These are phyloP conservation scores for Suaeda aralocaspica DNA, from an alignment of 148 eudicot species.

Conservation along the genomic window DNA sequence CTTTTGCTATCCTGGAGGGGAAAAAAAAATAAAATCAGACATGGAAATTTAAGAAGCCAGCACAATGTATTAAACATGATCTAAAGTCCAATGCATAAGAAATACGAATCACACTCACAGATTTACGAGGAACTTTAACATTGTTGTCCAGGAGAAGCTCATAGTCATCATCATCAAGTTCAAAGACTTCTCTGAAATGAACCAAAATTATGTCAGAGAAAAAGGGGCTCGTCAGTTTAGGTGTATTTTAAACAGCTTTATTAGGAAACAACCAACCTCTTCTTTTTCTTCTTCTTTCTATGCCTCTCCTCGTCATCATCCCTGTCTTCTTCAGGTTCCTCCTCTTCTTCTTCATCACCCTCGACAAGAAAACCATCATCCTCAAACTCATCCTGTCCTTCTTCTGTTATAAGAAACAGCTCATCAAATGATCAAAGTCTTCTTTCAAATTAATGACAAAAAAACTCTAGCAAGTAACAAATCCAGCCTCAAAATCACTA, in stretches of 20 bases:
- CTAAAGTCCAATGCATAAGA: not conserved
- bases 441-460: not conserved
- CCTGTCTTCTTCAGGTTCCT: constrained; percentile 59
- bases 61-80: not conserved
- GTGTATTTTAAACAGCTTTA: not conserved
- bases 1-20: constrained; percentile 59
- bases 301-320: constrained; percentile 68
- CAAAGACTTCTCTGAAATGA: constrained; percentile 56
- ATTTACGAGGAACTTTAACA: constrained; percentile 56
- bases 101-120: constrained; percentile 16
- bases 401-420: constrained; percentile 40
- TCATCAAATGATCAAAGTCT: not conserved
- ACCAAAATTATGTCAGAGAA: constrained; percentile 11
- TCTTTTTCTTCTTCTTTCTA: constrained; percentile 76
- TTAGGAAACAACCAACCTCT: constrained; percentile 41
- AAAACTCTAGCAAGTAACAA: not conserved
- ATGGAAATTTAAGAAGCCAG: not conserved
- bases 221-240: not conserved
- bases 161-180: constrained; percentile 90
- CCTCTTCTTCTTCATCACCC: constrained; percentile 79
- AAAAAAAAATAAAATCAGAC: constrained; percentile 8
- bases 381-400: constrained; percentile 89
- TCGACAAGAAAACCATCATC: constrained; percentile 94
- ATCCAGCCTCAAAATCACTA: too few relatives aligned
- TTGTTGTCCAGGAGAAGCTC: constrained; percentile 76